Conservation (phyloP, 2,329 filamentous ascomycete species). For the Colletotrichum costaricense region DNA sequence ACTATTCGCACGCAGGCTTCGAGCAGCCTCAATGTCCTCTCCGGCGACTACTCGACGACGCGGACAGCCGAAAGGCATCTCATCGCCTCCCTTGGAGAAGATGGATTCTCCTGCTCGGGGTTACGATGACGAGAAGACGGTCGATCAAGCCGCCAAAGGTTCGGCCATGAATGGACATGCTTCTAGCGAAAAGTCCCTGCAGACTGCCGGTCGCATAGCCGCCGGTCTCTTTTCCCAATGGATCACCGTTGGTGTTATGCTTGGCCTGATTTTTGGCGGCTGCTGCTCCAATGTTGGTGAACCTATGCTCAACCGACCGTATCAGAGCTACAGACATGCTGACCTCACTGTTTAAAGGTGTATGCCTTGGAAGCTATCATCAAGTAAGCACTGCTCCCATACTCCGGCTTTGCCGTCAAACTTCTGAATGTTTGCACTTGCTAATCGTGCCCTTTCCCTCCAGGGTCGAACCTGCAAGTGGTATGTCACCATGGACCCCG, state of each 20-base stretch:
- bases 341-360: constrained; percentile 66
- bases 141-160: not conserved
- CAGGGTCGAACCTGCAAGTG: constrained; percentile 86
- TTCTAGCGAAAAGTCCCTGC: constrained; percentile 18
- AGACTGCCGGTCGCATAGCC: constrained; percentile 59
- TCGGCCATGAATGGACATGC: constrained; percentile 8
- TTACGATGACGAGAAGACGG: constrained; percentile 7
- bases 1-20: constrained; percentile 1
- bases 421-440: not conserved
- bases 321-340: not conserved
- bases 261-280: constrained; percentile 91
- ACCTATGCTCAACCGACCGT: constrained; percentile 40
- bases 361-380: constrained; percentile 96
- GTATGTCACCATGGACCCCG: constrained; percentile 56
- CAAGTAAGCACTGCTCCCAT: constrained; percentile 73
- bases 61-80: constrained; percentile 36
- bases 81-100: constrained; percentile 28
- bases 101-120: constrained; percentile 20
- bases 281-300: constrained; percentile 86
- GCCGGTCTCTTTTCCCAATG: constrained; percentile 71
- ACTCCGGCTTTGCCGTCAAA: not conserved
- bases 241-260: constrained; percentile 75
- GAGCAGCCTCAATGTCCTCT: constrained; percentile 50
- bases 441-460: constrained; percentile 24
- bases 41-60: constrained; percentile 58